These are phyloP conservation scores for Pestalotiopsis sp. DNA, from an alignment of 2,329 filamentous ascomycete genomes.

Conservation along the genomic window DNA sequence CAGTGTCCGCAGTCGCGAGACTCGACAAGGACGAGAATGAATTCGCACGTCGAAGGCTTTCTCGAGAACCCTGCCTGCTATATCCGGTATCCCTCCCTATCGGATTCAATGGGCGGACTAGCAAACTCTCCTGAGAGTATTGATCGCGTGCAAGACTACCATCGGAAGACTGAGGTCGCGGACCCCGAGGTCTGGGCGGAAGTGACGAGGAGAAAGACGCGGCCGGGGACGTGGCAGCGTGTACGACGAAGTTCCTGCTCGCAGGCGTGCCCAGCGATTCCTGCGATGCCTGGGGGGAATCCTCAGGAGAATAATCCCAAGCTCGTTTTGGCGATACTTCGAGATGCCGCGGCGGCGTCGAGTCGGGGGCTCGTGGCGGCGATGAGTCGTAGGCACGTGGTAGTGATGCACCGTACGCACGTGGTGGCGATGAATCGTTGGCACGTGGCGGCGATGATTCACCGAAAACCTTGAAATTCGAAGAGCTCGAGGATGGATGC, in stretches of 20 bases:
- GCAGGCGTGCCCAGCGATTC: constrained; percentile 32
- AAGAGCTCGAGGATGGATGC: constrained; percentile 44
- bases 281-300: constrained; percentile 1
- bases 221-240: constrained; percentile 47
- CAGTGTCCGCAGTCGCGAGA: constrained; percentile 52
- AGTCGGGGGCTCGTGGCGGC: constrained; percentile 29
- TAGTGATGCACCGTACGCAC: constrained; percentile 28
- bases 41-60: constrained; percentile 51
- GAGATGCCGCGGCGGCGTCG: constrained; percentile 49
- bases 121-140: constrained; percentile 64
- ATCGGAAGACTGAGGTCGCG: constrained; percentile 34
- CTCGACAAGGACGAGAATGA: constrained; percentile 61
- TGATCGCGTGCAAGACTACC: constrained; percentile 41
- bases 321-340: constrained; percentile 29
- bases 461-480: constrained; percentile 56
- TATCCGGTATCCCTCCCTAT: constrained; percentile 47
- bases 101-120: constrained; percentile 58
- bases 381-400: constrained; percentile 17
- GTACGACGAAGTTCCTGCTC: constrained; percentile 55
- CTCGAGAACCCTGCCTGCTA: constrained; percentile 53
- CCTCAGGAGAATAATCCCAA: constrained; percentile 17
- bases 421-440: constrained; percentile 28
- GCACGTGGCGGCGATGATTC: constrained; percentile 44
- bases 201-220: constrained; percentile 37
- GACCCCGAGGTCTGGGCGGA: constrained; percentile 29